Evolutionary conservation across 257 asterid genomes (phyloP), one percentile per base, ranked within the genome.

Genomic region (Solanum neorickii): DNA sequence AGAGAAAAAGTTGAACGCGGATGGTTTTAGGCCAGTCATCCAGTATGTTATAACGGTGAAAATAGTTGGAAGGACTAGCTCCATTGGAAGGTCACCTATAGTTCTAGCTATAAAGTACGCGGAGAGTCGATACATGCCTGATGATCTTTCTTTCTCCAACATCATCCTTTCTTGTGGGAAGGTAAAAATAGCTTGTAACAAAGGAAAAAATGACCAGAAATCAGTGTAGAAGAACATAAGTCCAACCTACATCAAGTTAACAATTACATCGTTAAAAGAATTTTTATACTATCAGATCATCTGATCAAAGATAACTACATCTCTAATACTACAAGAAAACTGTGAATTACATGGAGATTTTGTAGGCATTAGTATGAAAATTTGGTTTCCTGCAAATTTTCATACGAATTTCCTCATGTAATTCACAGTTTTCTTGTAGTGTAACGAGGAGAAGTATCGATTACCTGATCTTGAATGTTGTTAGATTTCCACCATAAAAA

Each of bases 71-170:
- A 96, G 98, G 92, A 94, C 91, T 16, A 96, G 78, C 35, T 92
- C 98, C 98, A 96, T 92, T 1, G 99, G 99, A 9, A 95, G 93
- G 76, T 94, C 97, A 11, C 98, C 95, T 1, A 94, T 69, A 12
- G 94, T 94, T 44, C 93, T 90, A 3, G 99, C 98, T 91, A 93
- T 89, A 94, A 95, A 96, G 89, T 93, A 95, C 0, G 98, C 93
- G 0, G 98, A 95, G 66, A 96, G 94, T 8, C 94, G 92, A 88
- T 96, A 96, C 98, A 94, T 96, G 4, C 98, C 98, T 0, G 99
- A 96, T 1, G 98, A 87, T 12, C 98, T 83, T 84, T 96, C 99
- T 80, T 95, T 95, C 12, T 90, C 87, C 0, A 95, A 93, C 95
- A 94, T 94, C 87, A 88, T 59, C 1, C 94, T 91, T 15, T 96